These are phyloP conservation scores for Fonsecaea monophora DNA, from an alignment of 2,329 filamentous ascomycete genomes.

Conservation along the genomic window DNA sequence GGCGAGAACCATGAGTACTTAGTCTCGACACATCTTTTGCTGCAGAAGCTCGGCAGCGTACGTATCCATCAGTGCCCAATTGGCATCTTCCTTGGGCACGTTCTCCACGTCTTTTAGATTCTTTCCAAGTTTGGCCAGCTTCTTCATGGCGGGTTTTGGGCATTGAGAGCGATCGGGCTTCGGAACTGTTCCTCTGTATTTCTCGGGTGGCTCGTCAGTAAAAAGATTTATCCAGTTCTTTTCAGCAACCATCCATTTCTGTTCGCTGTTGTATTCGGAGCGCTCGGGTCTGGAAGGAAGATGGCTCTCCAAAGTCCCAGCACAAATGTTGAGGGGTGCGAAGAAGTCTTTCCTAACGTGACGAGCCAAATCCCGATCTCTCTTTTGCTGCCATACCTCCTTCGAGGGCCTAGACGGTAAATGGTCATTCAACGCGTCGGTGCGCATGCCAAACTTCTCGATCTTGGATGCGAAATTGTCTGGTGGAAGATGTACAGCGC, in stretches of 20 bases:
- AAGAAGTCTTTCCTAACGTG: background rate
- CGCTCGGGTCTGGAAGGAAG: background rate
- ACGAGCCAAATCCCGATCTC: slow-evolving; percentile 1
- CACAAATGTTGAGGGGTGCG: background rate
- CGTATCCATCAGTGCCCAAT: background rate
- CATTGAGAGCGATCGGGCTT: background rate
- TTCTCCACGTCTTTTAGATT: background rate
- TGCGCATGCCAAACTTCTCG: slow-evolving; percentile 3
- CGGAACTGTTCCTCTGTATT: background rate
- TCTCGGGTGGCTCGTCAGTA: background rate
- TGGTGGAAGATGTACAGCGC: background rate
- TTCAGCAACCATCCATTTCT: background rate
- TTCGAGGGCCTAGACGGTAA: slow-evolving; percentile 1
- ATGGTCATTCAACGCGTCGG: background rate
- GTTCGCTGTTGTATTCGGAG: background rate
- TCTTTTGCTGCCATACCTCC: background rate
- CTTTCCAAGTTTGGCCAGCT: slow-evolving; percentile 1
- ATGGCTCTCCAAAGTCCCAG: background rate
- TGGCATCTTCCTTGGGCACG: background rate
- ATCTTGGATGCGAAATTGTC: background rate
- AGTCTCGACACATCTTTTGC: background rate
- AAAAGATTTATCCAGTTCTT: background rate
- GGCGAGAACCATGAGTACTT: background rate
- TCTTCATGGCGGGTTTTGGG: background rate
- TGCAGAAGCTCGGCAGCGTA: background rate